Base-by-base conservation (phyloP, 768 basidiomycete species). In the Leucosporidium creatinivorum region DNA sequence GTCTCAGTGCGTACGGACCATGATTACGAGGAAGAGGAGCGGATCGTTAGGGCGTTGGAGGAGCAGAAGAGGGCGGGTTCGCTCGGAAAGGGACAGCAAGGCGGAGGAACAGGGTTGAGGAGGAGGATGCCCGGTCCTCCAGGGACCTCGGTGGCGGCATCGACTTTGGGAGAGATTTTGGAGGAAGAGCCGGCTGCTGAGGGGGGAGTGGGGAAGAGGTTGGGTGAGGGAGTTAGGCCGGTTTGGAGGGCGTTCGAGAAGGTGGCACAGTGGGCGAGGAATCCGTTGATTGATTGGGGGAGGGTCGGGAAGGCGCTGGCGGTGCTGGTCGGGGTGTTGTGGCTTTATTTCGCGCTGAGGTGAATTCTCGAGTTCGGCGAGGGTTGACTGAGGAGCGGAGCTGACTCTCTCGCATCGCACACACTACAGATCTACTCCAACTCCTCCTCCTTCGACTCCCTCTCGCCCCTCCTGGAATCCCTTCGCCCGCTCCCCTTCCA, bases 1-100 rank as follows among this genome's bases (percentile, higher is more conserved):
- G 15, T 44, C 3, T 44, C 39, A 13, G 39, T 44, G 2, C 6
- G 39, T 2, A 44, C 39, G 39, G 39, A 44, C 13, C 39, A 91
- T 76, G 88, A 89, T 77, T 92, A 91, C 75, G 83, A 84, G 13
- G 84, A 82, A 8, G 89, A 92, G 75, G 89, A 92, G 74, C 81
- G 82, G 30, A 49, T 72, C 25, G 67, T 77, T 25, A 58, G 62
- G 28, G 44, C 55, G 13, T 19, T 68, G 47, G 72, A 75, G 51
- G 59, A 84, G 67, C 78, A 77, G 28, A 67, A 75, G 10, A 39
- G 61, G 1, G 28, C 25, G 26, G 50, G 19, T 18, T 4, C 17
- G 49, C 21, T 13, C 8, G 54, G 54, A 19, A 30, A 10, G 33
- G 33, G 10, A 10, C 33, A 33, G 50, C 23, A 26, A 8, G 36